Evolutionary conservation across 257 asterid species (phyloP).

Genomic region (Jasminum sambac): DNA sequence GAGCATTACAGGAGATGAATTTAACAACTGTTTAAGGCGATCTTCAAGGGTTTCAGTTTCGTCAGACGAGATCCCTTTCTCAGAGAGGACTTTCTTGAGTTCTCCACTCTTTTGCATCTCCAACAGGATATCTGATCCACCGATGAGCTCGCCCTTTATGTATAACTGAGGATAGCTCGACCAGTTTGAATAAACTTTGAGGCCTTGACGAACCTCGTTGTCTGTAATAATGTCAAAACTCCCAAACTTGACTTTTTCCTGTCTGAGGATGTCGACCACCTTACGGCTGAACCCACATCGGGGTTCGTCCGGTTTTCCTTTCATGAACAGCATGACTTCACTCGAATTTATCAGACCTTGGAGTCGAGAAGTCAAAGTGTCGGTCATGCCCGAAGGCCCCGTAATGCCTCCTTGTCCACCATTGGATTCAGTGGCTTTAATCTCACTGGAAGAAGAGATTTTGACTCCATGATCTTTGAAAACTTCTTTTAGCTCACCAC

Average conservation of each 20-base stretch:
- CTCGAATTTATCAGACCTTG: slow-evolving; percentile 48
- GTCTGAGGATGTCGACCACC: slow-evolving; percentile 75
- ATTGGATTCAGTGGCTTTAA: slow-evolving; percentile 34
- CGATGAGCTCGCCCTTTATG: slow-evolving; percentile 80
- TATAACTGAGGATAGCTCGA: slow-evolving; percentile 95
- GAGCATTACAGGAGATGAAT: slow-evolving; percentile 67
- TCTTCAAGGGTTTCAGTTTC: slow-evolving; percentile 50
- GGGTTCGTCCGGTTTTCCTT: slow-evolving; percentile 86
- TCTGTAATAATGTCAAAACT: slow-evolving; percentile 85
- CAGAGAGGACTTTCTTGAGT: slow-evolving; percentile 63
- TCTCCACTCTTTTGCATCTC: slow-evolving; percentile 99
- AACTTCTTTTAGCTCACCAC: slow-evolving; percentile 75
- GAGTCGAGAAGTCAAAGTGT: slow-evolving; percentile 55
- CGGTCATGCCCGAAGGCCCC: slow-evolving; percentile 63
- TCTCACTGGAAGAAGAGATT: slow-evolving; percentile 34
- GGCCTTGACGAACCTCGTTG: slow-evolving; percentile 93
- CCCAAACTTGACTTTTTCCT: slow-evolving; percentile 67
- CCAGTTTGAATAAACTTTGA: slow-evolving; percentile 93
- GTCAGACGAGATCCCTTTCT: slow-evolving; percentile 58
- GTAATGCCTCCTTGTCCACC: slow-evolving; percentile 52
- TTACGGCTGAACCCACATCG: slow-evolving; percentile 92
- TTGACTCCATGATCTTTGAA: slow-evolving; percentile 63
- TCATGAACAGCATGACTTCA: slow-evolving; percentile 86
- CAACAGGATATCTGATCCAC: slow-evolving; percentile 95
- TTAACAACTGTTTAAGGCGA: slow-evolving; percentile 58